Percentiles rank a stretch among this genome's conserved stretches.
Evolutionary conservation across 495 filamentous ascomycete species (phyloP).

Genomic region (Halenospora varia): DNA sequence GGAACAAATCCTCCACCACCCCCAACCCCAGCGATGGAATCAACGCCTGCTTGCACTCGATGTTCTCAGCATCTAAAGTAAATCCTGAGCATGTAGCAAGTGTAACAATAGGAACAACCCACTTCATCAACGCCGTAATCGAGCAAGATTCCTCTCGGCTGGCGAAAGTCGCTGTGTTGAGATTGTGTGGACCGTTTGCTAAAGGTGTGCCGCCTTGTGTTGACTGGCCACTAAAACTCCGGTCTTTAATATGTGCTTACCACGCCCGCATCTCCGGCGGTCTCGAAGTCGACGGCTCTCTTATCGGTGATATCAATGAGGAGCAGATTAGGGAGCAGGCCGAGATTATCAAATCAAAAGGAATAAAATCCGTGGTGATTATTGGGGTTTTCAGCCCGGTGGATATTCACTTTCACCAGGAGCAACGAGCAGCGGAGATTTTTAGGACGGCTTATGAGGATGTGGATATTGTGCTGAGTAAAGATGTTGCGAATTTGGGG

Average conservation of each 20-base stretch:
- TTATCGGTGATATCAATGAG: slow-evolving; percentile 27
- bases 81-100: slow-evolving; percentile 40
- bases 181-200: slow-evolving; percentile 39
- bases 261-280: slow-evolving; percentile 33
- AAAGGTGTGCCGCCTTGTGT: slow-evolving; percentile 40
- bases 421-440: slow-evolving; percentile 14
- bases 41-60: slow-evolving; percentile 39
- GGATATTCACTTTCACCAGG: slow-evolving; percentile 23
- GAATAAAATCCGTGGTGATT: slow-evolving; percentile 29
- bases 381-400: slow-evolving; percentile 34
- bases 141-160: slow-evolving; percentile 38
- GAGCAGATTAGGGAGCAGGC: slow-evolving; percentile 25
- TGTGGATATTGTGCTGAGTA: slow-evolving; percentile 29
- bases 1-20: slow-evolving; percentile 54
- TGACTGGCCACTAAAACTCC: slow-evolving; percentile 33
- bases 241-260: slow-evolving; percentile 29
- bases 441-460: slow-evolving; percentile 8
- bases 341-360: slow-evolving; percentile 26
- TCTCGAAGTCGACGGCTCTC: slow-evolving; percentile 34
- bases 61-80: slow-evolving; percentile 38
- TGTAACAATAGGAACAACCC: slow-evolving; percentile 37
- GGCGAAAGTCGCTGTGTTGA: slow-evolving; percentile 40
- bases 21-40: slow-evolving; percentile 51
- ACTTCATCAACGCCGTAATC: slow-evolving; percentile 49
- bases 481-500: slow-evolving; percentile 42